A percentile compares a stretch with the other conserved stretches of the same genome.
Conservation (phyloP, 768 basidiomycete genomes). For the Tricholoma sp. region DNA sequence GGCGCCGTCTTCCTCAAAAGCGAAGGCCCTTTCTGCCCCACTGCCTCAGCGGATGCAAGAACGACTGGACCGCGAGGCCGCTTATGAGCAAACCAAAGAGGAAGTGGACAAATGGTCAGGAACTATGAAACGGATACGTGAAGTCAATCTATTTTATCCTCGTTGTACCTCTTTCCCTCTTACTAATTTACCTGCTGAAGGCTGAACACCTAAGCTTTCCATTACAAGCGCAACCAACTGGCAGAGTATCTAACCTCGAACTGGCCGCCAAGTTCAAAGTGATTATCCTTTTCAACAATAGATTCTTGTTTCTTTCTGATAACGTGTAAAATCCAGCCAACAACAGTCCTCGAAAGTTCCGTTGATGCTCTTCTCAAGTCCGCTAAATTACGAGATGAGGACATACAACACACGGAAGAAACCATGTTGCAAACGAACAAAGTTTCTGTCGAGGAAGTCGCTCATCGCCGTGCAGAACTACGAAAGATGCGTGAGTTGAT, state of each 20-base stretch:
- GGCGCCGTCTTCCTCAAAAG: conserved; percentile 42
- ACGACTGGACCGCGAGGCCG: conserved; percentile 86
- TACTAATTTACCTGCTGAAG: conserved; percentile 49
- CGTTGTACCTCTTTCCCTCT: conserved; percentile 2
- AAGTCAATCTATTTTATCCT: conserved; percentile 40
- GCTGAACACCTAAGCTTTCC: conserved; percentile 88
- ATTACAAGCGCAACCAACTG: conserved; percentile 56
- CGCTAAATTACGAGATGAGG: conserved; percentile 79
- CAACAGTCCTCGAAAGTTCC: conserved; percentile 79
- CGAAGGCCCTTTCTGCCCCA: conserved; percentile 72
- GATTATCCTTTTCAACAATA: conserved; percentile 4
- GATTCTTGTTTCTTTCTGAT: not conserved
- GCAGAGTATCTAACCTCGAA: conserved; percentile 64
- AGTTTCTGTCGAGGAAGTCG: conserved; percentile 81
- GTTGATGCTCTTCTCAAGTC: conserved; percentile 76
- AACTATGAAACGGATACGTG: conserved; percentile 88
- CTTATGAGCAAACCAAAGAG: conserved; percentile 88
- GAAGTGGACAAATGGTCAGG: conserved; percentile 93
- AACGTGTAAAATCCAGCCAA: conserved; percentile 45
- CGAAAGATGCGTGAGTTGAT: conserved; percentile 88
- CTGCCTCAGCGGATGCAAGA: conserved; percentile 85
- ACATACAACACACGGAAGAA: conserved; percentile 76
- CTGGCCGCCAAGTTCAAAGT: conserved; percentile 85
- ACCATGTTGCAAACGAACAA: conserved; percentile 68
- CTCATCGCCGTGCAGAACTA: conserved; percentile 73